Evolutionary conservation across 108 stramenopile species (phyloP).

Genomic region (Poteriospumella lacustris): DNA sequence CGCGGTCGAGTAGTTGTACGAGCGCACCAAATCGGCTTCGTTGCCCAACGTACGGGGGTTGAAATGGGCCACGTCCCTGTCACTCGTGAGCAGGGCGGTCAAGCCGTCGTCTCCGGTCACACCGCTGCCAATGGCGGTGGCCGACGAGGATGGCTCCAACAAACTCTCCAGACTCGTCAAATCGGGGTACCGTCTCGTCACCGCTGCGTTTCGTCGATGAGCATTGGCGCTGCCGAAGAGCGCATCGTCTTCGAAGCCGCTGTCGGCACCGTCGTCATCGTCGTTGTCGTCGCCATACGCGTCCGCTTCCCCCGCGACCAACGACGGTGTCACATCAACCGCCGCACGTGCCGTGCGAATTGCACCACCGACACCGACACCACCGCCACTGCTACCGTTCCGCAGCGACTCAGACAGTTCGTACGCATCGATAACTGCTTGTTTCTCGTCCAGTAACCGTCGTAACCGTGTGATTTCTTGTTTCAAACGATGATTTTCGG

Average conservation of each 20-base stretch:
- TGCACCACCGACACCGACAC: neutral
- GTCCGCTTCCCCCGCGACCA: neutral
- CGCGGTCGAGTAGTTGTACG: too few relatives aligned
- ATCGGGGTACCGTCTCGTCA: too few relatives aligned
- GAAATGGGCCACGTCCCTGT: too few relatives aligned
- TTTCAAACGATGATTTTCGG: neutral
- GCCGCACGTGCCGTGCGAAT: neutral
- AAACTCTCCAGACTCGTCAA: too few relatives aligned
- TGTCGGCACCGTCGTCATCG: neutral
- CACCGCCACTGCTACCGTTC: neutral
- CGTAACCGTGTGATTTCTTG: neutral
- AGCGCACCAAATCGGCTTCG: neutral
- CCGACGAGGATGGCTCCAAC: too few relatives aligned
- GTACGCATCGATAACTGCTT: neutral
- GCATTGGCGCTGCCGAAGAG: neutral
- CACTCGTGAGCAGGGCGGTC: too few relatives aligned
- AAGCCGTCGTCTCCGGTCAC: too few relatives aligned
- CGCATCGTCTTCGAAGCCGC: neutral
- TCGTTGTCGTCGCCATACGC: neutral
- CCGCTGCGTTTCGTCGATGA: neutral
- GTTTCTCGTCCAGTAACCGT: neutral
- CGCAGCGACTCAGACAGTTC: neutral
- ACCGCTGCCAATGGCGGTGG: too few relatives aligned
- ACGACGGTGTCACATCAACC: neutral
- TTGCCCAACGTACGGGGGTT: neutral